phyloP scores from a whole-genome alignment of 2,329 filamentous ascomycete species.

The Pezicula radicicola region DNA sequence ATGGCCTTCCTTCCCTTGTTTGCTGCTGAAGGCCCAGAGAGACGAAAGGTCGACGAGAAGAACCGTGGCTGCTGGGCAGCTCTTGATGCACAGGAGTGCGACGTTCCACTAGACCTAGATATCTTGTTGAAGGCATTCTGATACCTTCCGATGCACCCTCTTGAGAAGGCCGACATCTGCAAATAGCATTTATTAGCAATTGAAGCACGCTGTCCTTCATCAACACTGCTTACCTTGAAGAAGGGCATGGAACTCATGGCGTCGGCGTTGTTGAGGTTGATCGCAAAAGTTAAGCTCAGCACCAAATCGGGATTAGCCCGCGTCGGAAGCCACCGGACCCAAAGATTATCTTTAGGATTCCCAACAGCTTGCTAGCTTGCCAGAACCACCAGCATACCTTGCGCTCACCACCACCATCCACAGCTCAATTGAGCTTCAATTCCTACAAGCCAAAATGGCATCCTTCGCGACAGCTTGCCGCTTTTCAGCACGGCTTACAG shows the following conservation, averaged over 20 bases:
- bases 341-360: slow-evolving; percentile 10
- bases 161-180: slow-evolving; percentile 34
- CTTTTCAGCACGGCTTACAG: slow-evolving; percentile 57
- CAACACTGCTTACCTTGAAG: slow-evolving; percentile 9
- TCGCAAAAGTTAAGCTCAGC: slow-evolving; percentile 1
- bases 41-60: not conserved
- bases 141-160: slow-evolving; percentile 24
- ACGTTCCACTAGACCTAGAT: slow-evolving; percentile 6
- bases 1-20: not conserved
- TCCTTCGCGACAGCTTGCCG: slow-evolving; percentile 64
- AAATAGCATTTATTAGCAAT: slow-evolving; percentile 8
- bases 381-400: slow-evolving; percentile 10
- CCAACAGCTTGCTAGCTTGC: slow-evolving; percentile 7
- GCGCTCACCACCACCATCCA: slow-evolving; percentile 8
- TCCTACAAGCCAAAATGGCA: slow-evolving; percentile 50
- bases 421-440: slow-evolving; percentile 26
- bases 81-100: slow-evolving; percentile 6
- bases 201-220: not conserved
- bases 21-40: not conserved
- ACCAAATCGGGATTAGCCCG: slow-evolving; percentile 12
- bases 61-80: slow-evolving; percentile 11
- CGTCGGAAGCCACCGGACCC: slow-evolving; percentile 12
- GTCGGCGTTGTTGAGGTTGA: not conserved
- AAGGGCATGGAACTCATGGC: not conserved
- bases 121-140: slow-evolving; percentile 9